Evolutionary conservation across 2,329 filamentous ascomycete genomes (phyloP), one percentile per base, ranked within the genome.

Genomic region (Nannizziopsis barbatae): DNA sequence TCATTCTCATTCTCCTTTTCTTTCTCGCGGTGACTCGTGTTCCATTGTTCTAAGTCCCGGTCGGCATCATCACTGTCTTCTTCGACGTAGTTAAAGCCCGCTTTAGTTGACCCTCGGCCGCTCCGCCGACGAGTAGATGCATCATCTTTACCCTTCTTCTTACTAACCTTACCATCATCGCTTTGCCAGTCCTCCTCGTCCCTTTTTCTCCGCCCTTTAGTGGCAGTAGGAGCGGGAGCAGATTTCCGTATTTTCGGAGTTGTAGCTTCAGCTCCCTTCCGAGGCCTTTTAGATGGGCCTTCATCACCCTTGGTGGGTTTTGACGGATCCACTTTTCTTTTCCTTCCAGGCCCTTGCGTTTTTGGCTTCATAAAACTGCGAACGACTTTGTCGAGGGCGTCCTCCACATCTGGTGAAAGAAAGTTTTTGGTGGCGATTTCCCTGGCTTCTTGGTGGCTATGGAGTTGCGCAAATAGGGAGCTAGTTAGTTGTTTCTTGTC

Each of bases 351-450:
- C 8, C 18, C 12, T 39, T 61, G 59, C 54, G 61, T 65, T 66
- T 73, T 78, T 27, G 70, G 71, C 71, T 83, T 87, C 64, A 93
- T 69, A 12, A 69, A 71, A 36, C 65, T 81, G 58, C 81, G 80
- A 51, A 95, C 86, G 40, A 88, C 65, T 15, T 81, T 79, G 56
- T 95, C 89, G 22, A 96, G 72, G 47, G 77, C 75, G 51, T 89
- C 83, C 36, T 86, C 83, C 14, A 86, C 66, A 18, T 82, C 83
- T 11, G 88, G 83, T 1, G 86, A 83, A 9, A 95, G 75, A 62
- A 84, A 95, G 50, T 84, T 82, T 71, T 84, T 93, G 63, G 87
- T 82, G 0, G 89, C 87, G 60, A 95, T 88, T 58, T 86, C 79
- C 60, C 92, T 84, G 0, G 89, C 89, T 42, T 80, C 77, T 27